These are phyloP conservation scores for Mrakia hoshinonis DNA, from an alignment of 768 basidiomycete species.

Conservation along the genomic window DNA sequence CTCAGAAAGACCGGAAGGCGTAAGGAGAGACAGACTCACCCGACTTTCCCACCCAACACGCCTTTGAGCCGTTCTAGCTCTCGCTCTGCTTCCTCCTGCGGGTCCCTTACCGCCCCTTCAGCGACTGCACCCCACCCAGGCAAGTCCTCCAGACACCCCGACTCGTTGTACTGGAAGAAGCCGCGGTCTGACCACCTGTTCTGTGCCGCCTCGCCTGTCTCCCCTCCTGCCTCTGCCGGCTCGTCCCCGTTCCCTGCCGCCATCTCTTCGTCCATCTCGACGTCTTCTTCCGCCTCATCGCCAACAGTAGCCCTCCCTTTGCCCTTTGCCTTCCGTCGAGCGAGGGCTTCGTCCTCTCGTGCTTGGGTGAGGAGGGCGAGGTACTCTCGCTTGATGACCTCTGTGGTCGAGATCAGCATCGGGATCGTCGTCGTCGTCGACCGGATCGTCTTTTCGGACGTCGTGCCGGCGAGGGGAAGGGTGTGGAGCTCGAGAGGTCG, in stretches of 20 bases:
- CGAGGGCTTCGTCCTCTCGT: neutral
- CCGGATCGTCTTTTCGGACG: neutral
- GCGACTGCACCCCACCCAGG: neutral
- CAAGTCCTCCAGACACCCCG: slow-evolving; percentile 13
- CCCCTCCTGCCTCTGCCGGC: neutral
- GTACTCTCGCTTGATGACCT: slow-evolving; percentile 25
- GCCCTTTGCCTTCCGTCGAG: neutral
- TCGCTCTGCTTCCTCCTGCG: slow-evolving; percentile 4
- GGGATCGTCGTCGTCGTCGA: slow-evolving; percentile 5
- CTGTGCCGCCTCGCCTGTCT: neutral
- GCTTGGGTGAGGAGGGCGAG: neutral
- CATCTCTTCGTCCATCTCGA: neutral
- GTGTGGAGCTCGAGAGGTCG: slow-evolving; percentile 24
- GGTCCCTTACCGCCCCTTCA: neutral
- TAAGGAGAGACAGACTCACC: slow-evolving; percentile 1
- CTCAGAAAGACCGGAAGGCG: neutral
- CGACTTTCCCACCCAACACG: slow-evolving; percentile 19
- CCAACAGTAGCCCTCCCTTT: neutral
- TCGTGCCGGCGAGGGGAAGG: neutral
- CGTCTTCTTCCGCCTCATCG: neutral
- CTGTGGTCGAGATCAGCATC: slow-evolving; percentile 14
- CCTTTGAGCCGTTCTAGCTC: slow-evolving; percentile 20
- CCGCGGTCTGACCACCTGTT: neutral
- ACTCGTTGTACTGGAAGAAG: slow-evolving; percentile 28
- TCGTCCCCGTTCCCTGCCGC: neutral